Base-by-base conservation (phyloP, 2,329 filamentous ascomycete species). In the Cladophialophora chaetospira region DNA sequence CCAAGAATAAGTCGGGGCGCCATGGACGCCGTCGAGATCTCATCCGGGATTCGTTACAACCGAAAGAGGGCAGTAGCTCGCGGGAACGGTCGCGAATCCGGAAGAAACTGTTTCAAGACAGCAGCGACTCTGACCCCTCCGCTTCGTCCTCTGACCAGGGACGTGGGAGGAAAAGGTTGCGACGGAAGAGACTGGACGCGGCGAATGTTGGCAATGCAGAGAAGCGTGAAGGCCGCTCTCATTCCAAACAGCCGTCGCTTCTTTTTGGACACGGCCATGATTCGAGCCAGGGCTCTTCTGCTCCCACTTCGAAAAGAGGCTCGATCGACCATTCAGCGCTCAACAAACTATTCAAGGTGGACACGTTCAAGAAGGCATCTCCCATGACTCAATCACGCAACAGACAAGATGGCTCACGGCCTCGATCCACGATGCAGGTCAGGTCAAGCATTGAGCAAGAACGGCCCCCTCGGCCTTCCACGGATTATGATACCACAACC, bases 401-500 rank as follows among this genome's bases (percentile, higher is more conserved):
- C 23, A 58, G 58, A 33, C 48, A 60, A 10, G 50, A 57, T 29
- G 43, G 50, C 17, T 44, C 60, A 13, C 50, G 50, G 28, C 44
- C 53, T 19, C 29, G 23, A n/a, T 53, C 60, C 11, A 10, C 36
- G 5, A 38, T 21, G 11, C 53, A 47, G 28, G 15, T 44, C 11
- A 45, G 58, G 6, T 61, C 58, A 35, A 61, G 61, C 36, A 43
- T 65, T 6, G 61, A 63, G 11, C 53, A 55, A 48, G 53, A 59
- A 28, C 36, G 55, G 36, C 38, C 35, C 49, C 64, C 66, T 47
- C 64, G 71, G 47, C 69, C 68, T 47, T 78, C 75, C 10, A 63
- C 75, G 8, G 75, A 79, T 35, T 76, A 72, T 29, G 77, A 70
- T 69, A 78, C 58, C 71, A 50, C 60, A 11, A 82, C 65, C 65